Conservation (phyloP, 202 grass and related monocot genomes). For the Brachypodium distachyon region DNA sequence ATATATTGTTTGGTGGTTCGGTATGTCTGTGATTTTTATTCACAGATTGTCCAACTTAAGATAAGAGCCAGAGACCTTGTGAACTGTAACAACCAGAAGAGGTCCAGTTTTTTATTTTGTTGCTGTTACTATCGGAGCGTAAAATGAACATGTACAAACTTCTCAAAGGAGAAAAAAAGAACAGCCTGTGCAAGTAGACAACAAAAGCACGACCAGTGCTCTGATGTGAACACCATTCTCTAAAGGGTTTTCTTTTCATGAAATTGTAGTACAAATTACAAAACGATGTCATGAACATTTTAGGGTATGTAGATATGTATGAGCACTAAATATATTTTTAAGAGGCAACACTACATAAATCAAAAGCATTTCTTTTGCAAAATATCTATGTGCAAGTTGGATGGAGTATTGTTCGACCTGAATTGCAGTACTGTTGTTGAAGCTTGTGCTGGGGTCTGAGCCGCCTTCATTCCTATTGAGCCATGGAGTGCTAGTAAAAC, state of each 20-base stretch:
- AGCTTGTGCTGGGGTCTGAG: slow-evolving; percentile 48
- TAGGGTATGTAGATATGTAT: not conserved
- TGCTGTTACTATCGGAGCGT: not conserved
- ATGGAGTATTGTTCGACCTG: slow-evolving; percentile 36
- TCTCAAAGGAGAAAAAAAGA: not conserved
- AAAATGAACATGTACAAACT: not conserved
- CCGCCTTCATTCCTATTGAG: slow-evolving; percentile 64
- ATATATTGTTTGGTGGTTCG: not conserved
- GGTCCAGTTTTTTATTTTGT: not conserved
- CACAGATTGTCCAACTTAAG: not conserved
- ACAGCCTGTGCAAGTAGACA: too few relatives aligned
- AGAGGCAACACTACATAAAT: not conserved
- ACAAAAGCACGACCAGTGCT: not conserved
- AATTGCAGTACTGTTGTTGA: slow-evolving; percentile 65
- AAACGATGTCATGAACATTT: not conserved
- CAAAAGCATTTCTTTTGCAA: not conserved
- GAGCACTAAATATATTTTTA: not conserved
- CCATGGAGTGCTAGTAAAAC: slow-evolving; percentile 96
- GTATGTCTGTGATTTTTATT: not conserved
- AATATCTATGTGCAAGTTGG: not conserved
- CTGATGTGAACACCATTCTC: slow-evolving; percentile 4
- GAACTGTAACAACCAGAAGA: not conserved
- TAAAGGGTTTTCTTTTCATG: not conserved
- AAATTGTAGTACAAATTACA: not conserved
- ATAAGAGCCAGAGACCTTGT: not conserved